These are phyloP conservation scores for Phalaenopsis equestris DNA, from an alignment of 106 monocot genomes.

Conservation along the genomic window DNA sequence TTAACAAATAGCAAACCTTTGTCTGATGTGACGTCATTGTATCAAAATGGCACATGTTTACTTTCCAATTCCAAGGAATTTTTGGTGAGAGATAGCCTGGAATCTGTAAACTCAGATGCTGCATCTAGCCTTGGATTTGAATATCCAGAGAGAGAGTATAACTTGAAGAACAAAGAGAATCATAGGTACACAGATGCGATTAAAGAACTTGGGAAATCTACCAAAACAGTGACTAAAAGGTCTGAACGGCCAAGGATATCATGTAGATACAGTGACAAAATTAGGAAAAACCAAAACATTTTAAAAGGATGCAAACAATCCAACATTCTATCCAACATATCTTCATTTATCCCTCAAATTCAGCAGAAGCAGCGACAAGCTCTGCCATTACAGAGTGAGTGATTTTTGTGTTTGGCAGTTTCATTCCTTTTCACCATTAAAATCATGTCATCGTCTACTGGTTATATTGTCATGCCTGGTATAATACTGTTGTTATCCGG, in stretches of 20 bases:
- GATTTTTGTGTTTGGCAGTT: neutral
- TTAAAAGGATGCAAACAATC: slow-evolving; percentile 19
- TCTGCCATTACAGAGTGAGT: slow-evolving; percentile 24
- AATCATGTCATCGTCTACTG: neutral
- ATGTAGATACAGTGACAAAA: slow-evolving; percentile 16
- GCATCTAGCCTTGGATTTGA: slow-evolving; percentile 6
- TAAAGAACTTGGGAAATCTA: slow-evolving; percentile 1
- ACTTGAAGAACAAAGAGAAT: slow-evolving; percentile 13
- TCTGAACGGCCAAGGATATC: slow-evolving; percentile 16
- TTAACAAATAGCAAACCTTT: slow-evolving; percentile 32
- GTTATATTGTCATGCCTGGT: neutral
- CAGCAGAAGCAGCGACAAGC: slow-evolving; percentile 37
- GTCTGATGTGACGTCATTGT: slow-evolving; percentile 30
- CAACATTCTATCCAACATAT: slow-evolving; percentile 41
- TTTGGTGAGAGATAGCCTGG: slow-evolving; percentile 17
- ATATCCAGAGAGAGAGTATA: slow-evolving; percentile 11
- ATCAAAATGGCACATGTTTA: slow-evolving; percentile 26
- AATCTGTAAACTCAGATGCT: slow-evolving; percentile 29
- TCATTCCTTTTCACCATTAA: neutral
- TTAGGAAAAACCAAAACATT: slow-evolving; percentile 7
- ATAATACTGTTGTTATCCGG: neutral
- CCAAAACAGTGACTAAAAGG: slow-evolving; percentile 9
- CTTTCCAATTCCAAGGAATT: slow-evolving; percentile 8
- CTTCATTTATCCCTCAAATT: slow-evolving; percentile 59
- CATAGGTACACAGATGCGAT: neutral